Evolutionary conservation across 495 filamentous ascomycete genomes (phyloP), one percentile per base, ranked within the genome.

Genomic region (Aspergillus sclerotioniger): DNA sequence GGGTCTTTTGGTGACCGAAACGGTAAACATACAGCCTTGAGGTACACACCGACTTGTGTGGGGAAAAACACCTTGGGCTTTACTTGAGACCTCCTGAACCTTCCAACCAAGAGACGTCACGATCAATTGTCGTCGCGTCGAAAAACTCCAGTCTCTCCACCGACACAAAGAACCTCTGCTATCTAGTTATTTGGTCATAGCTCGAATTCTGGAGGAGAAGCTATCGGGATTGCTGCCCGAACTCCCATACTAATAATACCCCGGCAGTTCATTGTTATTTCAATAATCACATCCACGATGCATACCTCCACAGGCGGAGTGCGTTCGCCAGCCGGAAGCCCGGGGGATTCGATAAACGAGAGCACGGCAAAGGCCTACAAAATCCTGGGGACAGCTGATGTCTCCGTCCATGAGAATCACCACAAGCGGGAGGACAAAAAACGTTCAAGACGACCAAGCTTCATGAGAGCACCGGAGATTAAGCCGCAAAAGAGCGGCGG

Each of bases 341-440:
- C 64, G 33, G 60, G 66, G 17, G 63, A 73, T 15, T 25, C 48
- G 44, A 41, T 44, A 16, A 49, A 60, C 7, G 49, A 67, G 8
- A 68, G 61, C 37, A 53, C 62, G 3, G 70, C 69, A 28, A 76
- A 76, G 53, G 74, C 74, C 8, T 71, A 75, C 15, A 67, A 68
- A 32, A 72, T 76, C n/a, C 44, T 76, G 28, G 74, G 74, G 3
- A 72, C 74, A 21, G 47, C 62, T 2, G 69, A 72, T 16, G 52
- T 72, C 17, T 57, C 69, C 7, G 45, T 72, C 13, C 63, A 63
- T 25, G 61, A 64, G 3, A 54, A 61, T 19, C 63, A 70, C 43
- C 49, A 46, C 9, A 53, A 55, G 12, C 65, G 59, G 46, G 54
- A 67, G 21, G 67, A 68, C 25, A 56, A 62, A 25, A 60, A 61